Evolutionary conservation across 306 rosid species (phyloP), one percentile per base, ranked within the genome.

Genomic region (Vigna hirtella): DNA sequence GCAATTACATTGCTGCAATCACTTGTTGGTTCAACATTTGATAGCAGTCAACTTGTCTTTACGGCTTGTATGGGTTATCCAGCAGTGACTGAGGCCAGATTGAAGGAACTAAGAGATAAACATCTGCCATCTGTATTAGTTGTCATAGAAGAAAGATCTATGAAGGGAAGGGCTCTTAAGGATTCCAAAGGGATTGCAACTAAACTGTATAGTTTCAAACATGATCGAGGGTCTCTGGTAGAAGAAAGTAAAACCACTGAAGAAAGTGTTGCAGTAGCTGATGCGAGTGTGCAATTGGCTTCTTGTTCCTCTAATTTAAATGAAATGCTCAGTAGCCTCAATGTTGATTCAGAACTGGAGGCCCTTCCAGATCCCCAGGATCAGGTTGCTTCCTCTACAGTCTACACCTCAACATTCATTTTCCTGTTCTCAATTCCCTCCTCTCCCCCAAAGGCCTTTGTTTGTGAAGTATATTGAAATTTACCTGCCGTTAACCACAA

Each of bases 11-110:
- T 92, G 62, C 81, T 92, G 75, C 98, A 95, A 86, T 89, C 97
- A 78, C 97, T 92, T 70, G 75, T 78, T 43, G 97, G 96, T 77
- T 92, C 97, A 42, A 95, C 98, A 79, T 95, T 95, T 77, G 98
- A 95, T 82, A 92, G 97, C 87, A 95, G 98, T 83, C 96, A 92
- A 81, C 97, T 95, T 64, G 96, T 95, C 79, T 82, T 90, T 77
- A 95, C 95, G 66, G 98, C 97, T 79, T 95, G 95, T 84, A 90
- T 95, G 92, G 97, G 98, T 78, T 95, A 76, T 85, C 86, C 90
- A 77, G 87, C 87, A 81, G 89, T 95, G 83, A 92, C 90, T 3
- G 98, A 95, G 86, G 84, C 85, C 58, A 89, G 83, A 75, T 79
- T 95, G 86, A 80, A 87, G 73, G 95, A 88, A 79, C 83, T 95